Evolutionary conservation across 768 basidiomycete species (phyloP), one percentile per base, ranked within the genome.

Genomic region (Botryobasidium botryosum): DNA sequence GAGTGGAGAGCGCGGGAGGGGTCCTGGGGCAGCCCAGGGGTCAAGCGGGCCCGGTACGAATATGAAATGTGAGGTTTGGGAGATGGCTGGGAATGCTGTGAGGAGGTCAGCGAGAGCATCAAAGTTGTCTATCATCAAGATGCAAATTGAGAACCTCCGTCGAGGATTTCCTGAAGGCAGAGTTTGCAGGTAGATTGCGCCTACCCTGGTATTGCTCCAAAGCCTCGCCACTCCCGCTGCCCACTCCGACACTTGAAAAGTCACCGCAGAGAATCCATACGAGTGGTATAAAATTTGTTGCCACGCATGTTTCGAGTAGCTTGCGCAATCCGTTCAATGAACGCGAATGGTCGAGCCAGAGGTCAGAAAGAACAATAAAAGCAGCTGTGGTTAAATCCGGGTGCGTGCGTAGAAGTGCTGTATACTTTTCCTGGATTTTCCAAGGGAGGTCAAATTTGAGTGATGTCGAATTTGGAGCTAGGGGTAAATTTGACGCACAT

Each of bases 21-120:
- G 72, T n/a, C n/a, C n/a, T 7, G 78, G 69, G 45, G 82, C 67
- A 1, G 81, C 77, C 61, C 63, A 70, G 21, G 92, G 71, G 62
- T 99, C 94, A 41, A 84, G 64, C 2, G 94, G 94, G 5, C 94
- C 94, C 4, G 94, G 94, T 18, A 97, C 79, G 51, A 99, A 75
- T 43, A 97, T 73, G 60, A 97, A 94, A 57, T 91, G 86, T 1
- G 90, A 88, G 35, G 63, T 63, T 5, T 77, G 71, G 18, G 77
- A 73, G 41, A 97, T 78, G 36, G 69, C 59, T 2, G 86, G 80
- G 55, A 88, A 94, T 5, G 76, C 71, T 4, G 76, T 66, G 47
- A 99, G 79, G 26, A 97, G 68, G 52, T 88, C 84, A 4, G 81
- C 86, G 21, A 99, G 65, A 0, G 73, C 68, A 54, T 87, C 82